A percentile compares a stretch with the other conserved stretches of the same genome.
phyloP scores from a whole-genome alignment of 768 basidiomycete species.

The Termitomyces sp. region DNA sequence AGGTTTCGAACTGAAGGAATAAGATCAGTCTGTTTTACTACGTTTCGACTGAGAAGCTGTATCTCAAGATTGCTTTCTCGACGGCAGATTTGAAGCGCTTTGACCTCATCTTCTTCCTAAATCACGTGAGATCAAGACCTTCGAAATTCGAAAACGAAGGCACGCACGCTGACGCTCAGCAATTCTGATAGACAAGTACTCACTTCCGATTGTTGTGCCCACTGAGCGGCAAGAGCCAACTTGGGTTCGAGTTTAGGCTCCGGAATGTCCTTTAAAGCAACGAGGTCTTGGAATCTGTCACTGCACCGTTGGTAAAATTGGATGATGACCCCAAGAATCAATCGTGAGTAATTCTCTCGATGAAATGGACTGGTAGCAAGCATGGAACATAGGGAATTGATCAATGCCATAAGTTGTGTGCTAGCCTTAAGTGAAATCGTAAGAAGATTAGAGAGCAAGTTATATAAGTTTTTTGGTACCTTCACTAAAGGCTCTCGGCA shows the following conservation, averaged over 20 bases:
- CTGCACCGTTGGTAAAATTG: conserved; percentile 96
- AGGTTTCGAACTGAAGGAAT: conserved; percentile 69
- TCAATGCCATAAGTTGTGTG: conserved; percentile 80
- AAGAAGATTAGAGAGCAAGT: background rate
- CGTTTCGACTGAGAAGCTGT: conserved; percentile 49
- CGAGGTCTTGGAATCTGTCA: conserved; percentile 76
- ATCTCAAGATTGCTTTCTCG: conserved; percentile 82
- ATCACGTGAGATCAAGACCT: background rate
- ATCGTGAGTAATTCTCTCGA: conserved; percentile 87
- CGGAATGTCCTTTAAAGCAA: conserved; percentile 31
- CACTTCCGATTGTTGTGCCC: conserved; percentile 86
- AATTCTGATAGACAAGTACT: conserved; percentile 68
- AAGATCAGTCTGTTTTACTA: conserved; percentile 58
- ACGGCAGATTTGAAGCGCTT: conserved; percentile 52
- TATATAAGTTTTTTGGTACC: conserved; percentile 30
- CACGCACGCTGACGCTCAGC: conserved; percentile 44
- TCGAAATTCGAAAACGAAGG: background rate
- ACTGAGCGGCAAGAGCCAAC: conserved; percentile 61
- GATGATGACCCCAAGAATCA: conserved; percentile 90
- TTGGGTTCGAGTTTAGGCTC: conserved; percentile 36
- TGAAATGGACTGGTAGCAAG: conserved; percentile 90
- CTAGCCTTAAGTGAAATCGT: conserved; percentile 47
- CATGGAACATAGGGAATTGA: conserved; percentile 91
- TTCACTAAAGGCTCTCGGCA: conserved; percentile 75
- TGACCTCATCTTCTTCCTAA: conserved; percentile 34